Evolutionary conservation across 108 stramenopile genomes (phyloP), one percentile per base, ranked within the genome.

Genomic region (Epipyxis sp.): DNA sequence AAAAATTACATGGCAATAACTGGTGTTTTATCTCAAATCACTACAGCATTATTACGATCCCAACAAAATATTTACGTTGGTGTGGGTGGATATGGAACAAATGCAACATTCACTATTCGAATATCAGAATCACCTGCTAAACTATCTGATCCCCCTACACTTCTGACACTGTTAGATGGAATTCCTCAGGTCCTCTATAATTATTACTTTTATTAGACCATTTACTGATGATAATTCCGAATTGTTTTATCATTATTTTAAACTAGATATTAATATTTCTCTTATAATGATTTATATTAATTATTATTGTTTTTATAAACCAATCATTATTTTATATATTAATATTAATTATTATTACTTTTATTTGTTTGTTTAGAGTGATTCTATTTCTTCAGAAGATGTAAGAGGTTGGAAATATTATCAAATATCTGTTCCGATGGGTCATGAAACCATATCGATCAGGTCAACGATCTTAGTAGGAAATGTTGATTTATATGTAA

Each of bases 401-500:
- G 6, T 32, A 32, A 32, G 30, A 10, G 61, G 6, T 32, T 65
- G 61, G 61, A 10, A 32, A 37, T 65, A 65, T 65, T 65, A 65
- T 37, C 30, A 16, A 6, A 37, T 65, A 6, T 32, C 27, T 6
- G 25, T 37, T 3, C 61, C 13, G 3, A 3, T 37, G 20, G 61
- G 61, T 10, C 61, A 65, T 65, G 61, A 65, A 37, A 35, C 61
- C 25, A 13, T 65, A 10, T 32, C 61, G 13, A 37, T 74, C 27
- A 13, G 71, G 16, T 46, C 71, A 27, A 27, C 35, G 25, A 13
- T 6, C 25, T 6, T 74, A 10, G 32, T 74, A 16, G 71, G 71
- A 13, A 74, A 74, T 32, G 34, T 74, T 57, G 71, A 74, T 57
- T 20, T 74, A 3, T 74, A 35, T 42, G 42, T 74, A 13, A 54